A percentile compares a stretch with the other conserved stretches of the same genome.
Evolutionary conservation across 2,329 filamentous ascomycete species (phyloP).

Genomic region (Arthrinium puccinioides): DNA sequence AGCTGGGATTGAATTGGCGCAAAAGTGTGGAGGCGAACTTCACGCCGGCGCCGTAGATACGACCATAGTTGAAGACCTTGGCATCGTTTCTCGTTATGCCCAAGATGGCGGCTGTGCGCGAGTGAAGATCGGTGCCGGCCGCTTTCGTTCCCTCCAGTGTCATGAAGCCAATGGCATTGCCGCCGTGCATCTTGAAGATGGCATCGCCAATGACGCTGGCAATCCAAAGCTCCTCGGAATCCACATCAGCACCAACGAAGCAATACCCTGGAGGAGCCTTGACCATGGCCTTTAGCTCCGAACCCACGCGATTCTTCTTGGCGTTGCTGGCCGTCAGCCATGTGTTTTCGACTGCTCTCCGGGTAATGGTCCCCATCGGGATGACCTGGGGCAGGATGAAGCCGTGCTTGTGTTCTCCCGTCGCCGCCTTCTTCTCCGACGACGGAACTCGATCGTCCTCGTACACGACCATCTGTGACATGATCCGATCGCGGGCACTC

Average conservation of each 20-base stretch:
- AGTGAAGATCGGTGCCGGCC: constrained; percentile 89
- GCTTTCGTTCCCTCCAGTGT: constrained; percentile 94
- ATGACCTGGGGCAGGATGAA: constrained; percentile 94
- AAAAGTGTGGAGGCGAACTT: constrained; percentile 88
- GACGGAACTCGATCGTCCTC: constrained; percentile 46
- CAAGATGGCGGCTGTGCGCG: constrained; percentile 82
- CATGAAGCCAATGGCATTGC: constrained; percentile 98
- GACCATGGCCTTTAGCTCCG: constrained; percentile 95
- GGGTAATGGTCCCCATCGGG: constrained; percentile 95
- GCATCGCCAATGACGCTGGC: constrained; percentile 91
- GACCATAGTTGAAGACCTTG: constrained; percentile 97
- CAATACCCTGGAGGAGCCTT: constrained; percentile 82
- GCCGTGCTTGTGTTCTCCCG: constrained; percentile 37
- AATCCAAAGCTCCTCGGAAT: constrained; percentile 97
- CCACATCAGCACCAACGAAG: constrained; percentile 95
- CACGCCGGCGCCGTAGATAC: constrained; percentile 95
- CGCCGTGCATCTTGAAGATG: constrained; percentile 89
- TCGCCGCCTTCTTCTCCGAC: neutral
- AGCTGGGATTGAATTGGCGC: constrained; percentile 81
- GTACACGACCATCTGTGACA: constrained; percentile 91
- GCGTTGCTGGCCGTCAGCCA: constrained; percentile 98
- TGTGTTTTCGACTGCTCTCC: constrained; percentile 91
- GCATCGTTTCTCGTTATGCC: constrained; percentile 93
- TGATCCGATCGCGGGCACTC: constrained; percentile 86
- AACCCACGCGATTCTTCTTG: constrained; percentile 91